Base-by-base conservation (phyloP, 768 basidiomycete genomes). In the Lentinula aciculospora region DNA sequence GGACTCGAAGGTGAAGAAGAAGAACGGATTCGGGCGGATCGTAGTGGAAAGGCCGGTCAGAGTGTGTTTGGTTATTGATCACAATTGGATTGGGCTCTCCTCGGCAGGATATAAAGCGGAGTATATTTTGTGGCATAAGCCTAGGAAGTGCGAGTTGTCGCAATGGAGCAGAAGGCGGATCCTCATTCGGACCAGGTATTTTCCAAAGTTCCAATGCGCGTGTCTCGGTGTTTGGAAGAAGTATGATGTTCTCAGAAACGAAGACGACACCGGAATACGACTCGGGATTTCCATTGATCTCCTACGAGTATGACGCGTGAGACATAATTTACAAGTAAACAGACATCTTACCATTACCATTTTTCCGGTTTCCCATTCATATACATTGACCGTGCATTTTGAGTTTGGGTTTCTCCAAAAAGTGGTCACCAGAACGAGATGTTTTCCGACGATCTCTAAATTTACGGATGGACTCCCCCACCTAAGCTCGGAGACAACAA, bases 401-500 rank as follows among this genome's bases (percentile, higher is more conserved):
- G 29, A 31, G 17, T 28, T 27, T 1, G 48, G 44, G 23, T 63
- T 60, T 25, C 59, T 62, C 48, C 51, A 57, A 55, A 69, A 70
- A 2, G 68, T 65, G 3, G 74, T 66, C 5, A 76, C 64, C 1
- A 81, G 68, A 1, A 76, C 74, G 2, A 80, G 65, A 59, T 75
- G 66, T 10, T 76, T 70, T 15, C 78, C 79, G 12, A 78, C 77
- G 42, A 78, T 74, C 58, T 79, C 78, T 29, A 80, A 69, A 10
- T 72, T 72, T n/a, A 78, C 65, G 10, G 67, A 60, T 2, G 74
- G 73, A 12, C 64, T 66, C 10, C 63, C 62, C 60, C 56, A 66
- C 28, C 47, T 46, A 27, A 27, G 56, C 0, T 36, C 29, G 1
- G 70, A 63, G 3, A 58, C 67, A 23, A 61, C 56, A 3, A 62